Evolutionary conservation across 257 asterid species (phyloP).

Genomic region (Solanum sejunctum): DNA sequence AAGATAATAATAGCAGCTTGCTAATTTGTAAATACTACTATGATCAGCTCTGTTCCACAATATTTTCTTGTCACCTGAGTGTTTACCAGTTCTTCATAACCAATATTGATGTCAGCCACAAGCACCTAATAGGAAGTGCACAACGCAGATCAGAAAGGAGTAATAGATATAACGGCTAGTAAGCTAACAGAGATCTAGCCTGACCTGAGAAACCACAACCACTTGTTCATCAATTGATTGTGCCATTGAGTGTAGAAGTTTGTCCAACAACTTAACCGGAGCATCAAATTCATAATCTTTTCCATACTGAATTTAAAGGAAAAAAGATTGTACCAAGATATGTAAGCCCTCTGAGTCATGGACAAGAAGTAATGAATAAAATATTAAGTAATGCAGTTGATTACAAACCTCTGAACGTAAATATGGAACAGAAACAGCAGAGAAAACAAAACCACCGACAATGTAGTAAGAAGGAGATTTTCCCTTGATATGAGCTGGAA

Average conservation of each 20-base stretch:
- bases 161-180: not conserved
- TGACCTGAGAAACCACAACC: conserved; percentile 19
- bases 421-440: conserved; percentile 12
- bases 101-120: conserved; percentile 16
- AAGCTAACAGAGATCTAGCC: not conserved
- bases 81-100: conserved; percentile 17
- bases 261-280: conserved; percentile 14
- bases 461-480: conserved; percentile 16
- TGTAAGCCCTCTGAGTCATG: not conserved
- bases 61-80: conserved; percentile 5
- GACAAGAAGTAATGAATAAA: not conserved
- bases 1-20: not conserved
- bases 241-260: conserved; percentile 12
- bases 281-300: conserved; percentile 13
- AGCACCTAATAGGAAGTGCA: conserved; percentile 5
- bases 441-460: conserved; percentile 16
- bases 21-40: not conserved
- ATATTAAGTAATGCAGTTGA: not conserved
- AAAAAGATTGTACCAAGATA: not conserved
- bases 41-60: not conserved
- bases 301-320: conserved; percentile 7
- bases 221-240: conserved; percentile 14
- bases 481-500: conserved; percentile 10
- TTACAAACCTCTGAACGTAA: conserved; percentile 13
- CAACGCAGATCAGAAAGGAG: not conserved